Base-by-base conservation (phyloP, 169 alveolate genomes). In the Cryptosporidium bovis region DNA sequence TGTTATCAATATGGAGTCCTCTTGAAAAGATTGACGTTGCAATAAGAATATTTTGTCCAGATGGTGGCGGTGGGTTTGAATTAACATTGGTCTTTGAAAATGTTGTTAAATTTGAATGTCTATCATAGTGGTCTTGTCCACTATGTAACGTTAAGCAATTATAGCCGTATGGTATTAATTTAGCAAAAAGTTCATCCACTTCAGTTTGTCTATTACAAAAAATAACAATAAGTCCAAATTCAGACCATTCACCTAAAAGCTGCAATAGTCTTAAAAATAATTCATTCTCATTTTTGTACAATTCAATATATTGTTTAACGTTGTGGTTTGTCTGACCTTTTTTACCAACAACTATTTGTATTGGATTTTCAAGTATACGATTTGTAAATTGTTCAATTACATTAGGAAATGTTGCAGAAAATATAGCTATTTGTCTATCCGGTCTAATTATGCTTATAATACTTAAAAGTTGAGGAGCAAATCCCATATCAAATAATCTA, bases 21-120 rank as follows among this genome's bases (percentile, higher is more conserved):
- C 99, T 93, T 5, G 99, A 99, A 71, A 98, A 98, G 27, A 98
- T 96, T 31, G 99, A 96, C 3, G 99, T 98, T 60, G 99, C 99
- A 18, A 98, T 96, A 84, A 98, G 92, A 44, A 98, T 91, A n/a
- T 64, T 68, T 18, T 85, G 82, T 29, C 92, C 92, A 66, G 90
- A 71, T 36, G 91, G 82, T 36, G 90, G 90, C 24, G 82, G 71
- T 36, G 71, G 84, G 34, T 82, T 64, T 20, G 71, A 53, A 12
- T 58, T 65, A 69, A 27, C 51, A 34, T 66, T 50, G 1, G 82
- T 64, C 18, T 64, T 84, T 58, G 44, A 90, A 82, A 84, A 65
- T 2, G 53, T 48, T 2, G 64, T 83, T 36, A 51, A 29, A 20
- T 77, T 77, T 33, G 93, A 95, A 71, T 95, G 99, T 60, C 99